phyloP scores from a whole-genome alignment of 495 filamentous ascomycete genomes.

The Neurospora africana region DNA sequence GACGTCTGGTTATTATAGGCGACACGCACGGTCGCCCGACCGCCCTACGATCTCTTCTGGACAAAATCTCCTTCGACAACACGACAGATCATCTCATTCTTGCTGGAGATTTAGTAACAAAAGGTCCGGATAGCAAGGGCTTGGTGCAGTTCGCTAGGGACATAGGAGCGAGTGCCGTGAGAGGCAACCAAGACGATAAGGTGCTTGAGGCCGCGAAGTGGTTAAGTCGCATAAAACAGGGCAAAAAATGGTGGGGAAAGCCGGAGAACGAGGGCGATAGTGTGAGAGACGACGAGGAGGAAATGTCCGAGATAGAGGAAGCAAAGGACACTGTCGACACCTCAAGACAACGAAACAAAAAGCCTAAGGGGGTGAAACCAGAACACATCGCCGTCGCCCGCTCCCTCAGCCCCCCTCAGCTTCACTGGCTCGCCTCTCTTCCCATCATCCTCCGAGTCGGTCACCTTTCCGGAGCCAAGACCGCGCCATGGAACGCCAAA shows the following conservation, averaged over 20 bases:
- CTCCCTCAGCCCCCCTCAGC: conserved; percentile 39
- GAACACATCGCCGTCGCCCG: conserved; percentile 22
- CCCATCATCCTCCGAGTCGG: conserved; percentile 69
- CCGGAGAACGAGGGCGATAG: neutral
- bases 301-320: conserved; percentile 3
- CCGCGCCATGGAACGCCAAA: conserved; percentile 33
- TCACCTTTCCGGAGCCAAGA: conserved; percentile 28
- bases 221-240: neutral
- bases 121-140: conserved; percentile 73
- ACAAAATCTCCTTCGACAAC: conserved; percentile 52
- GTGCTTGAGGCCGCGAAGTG: conserved; percentile 36
- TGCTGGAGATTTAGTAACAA: conserved; percentile 75
- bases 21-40: conserved; percentile 81
- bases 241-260: neutral
- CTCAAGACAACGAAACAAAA: conserved; percentile 13
- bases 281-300: conserved; percentile 10
- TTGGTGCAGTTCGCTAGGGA: conserved; percentile 65
- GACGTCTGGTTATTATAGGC: conserved; percentile 61
- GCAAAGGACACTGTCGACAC: conserved; percentile 1
- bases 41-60: conserved; percentile 55
- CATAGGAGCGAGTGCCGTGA: conserved; percentile 63
- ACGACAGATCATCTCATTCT: conserved; percentile 68
- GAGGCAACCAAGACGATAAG: conserved; percentile 90
- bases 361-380: conserved; percentile 12
- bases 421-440: conserved; percentile 56